phyloP scores from a whole-genome alignment of 306 rosid species.

The Casuarina glauca region DNA sequence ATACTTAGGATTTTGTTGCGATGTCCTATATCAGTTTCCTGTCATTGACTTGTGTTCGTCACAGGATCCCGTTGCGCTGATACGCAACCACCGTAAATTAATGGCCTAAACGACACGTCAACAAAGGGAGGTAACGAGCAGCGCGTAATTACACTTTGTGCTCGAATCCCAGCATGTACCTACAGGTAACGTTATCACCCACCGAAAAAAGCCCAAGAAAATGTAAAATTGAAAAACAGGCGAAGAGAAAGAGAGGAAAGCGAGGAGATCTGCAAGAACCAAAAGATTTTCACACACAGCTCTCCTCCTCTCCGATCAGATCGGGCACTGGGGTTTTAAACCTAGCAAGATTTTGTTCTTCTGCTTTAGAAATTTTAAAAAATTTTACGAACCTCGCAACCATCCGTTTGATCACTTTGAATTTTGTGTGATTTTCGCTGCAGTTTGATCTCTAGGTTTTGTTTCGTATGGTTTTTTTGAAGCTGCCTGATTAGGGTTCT shows the following conservation, averaged over 20 bases:
- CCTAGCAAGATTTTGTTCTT: neutral
- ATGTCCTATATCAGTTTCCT: too few relatives aligned
- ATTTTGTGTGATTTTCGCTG: constrained; percentile 30
- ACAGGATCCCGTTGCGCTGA: neutral
- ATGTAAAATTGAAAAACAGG: neutral
- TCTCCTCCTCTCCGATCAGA: constrained; percentile 60
- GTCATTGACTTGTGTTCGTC: neutral
- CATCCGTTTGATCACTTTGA: constrained; percentile 26
- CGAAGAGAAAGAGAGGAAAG: constrained; percentile 12
- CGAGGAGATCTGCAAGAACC: constrained; percentile 40
- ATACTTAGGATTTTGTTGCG: too few relatives aligned
- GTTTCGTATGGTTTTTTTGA: constrained; percentile 1
- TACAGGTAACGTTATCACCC: constrained; percentile 8
- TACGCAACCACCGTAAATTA: neutral
- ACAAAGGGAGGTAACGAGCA: neutral
- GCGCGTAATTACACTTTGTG: neutral
- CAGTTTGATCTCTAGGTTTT: constrained; percentile 8
- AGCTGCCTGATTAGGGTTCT: constrained; percentile 9
- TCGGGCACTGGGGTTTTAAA: constrained; percentile 42
- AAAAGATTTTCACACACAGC: constrained; percentile 19
- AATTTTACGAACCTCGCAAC: constrained; percentile 7
- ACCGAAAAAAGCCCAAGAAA: constrained; percentile 11
- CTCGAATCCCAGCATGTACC: neutral
- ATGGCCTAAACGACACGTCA: neutral
- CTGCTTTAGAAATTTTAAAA: constrained; percentile 7